Evolutionary conservation across 2,329 filamentous ascomycete genomes (phyloP), one percentile per base, ranked within the genome.

Genomic region (Pseudocercospora crystallina): DNA sequence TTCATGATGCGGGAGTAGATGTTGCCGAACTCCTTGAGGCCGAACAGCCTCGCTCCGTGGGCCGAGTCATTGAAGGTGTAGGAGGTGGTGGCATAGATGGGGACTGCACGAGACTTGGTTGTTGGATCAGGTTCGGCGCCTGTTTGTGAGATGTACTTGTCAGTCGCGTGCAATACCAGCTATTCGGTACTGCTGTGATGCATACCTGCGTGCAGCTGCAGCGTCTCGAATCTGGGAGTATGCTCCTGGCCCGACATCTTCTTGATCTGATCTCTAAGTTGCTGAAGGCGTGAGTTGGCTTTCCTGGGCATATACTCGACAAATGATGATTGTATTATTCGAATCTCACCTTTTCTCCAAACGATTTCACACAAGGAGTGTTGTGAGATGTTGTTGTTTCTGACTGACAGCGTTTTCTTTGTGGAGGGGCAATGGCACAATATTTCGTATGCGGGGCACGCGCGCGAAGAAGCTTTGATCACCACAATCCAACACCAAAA

Each of bases 1-100:
- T 97, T 96, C 87, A 89, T 90, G 65, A 99, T 90, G 59, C 94
- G 89, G 71, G 86, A 94, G 80, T 99, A 99, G 71, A 97, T 95
- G 76, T 97, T 97, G 73, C 91, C 94, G 65, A 89, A 87, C 75
- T 97, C 90, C 77, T 97, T 95, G 72, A 99, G 88, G 68, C 90
- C 89, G 69, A 99, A 99, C 36, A 99, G 85, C 70, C 90, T 85
- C 49, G 94, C 94, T 56, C 90, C 94, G 67, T 97, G 94, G 43
- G 90, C 92, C 44, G 90, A 96, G 76, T 97, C 89, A 82, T 97
- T 87, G 82, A 99, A 99, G 46, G 83, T 84, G 73, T 79, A 99
- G 65, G 90, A 96, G 86, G 68, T 92, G 5, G 91, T 91, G 11
- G 92, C 90, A 70, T 97, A 97, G 69, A 99, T 97, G 47, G 94